Conservation (phyloP, 2,329 filamentous ascomycete species). For the Aspergillus floridensis region DNA sequence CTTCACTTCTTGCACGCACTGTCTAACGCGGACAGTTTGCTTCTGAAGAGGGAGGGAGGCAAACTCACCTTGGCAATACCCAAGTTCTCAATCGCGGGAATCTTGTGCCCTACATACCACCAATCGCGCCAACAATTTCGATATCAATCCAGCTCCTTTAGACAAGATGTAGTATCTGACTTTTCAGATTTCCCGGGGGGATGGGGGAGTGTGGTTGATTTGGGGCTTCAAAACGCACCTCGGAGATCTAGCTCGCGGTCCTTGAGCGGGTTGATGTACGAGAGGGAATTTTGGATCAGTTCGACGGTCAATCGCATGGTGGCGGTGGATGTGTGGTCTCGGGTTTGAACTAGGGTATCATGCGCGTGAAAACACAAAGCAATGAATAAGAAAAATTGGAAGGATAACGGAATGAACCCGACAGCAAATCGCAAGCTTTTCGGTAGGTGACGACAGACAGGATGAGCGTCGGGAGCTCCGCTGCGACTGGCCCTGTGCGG, state of each 20-base stretch:
- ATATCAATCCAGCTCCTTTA: conserved; percentile 77
- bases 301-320: conserved; percentile 93
- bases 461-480: conserved; percentile 9
- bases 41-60: background rate
- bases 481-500: conserved; percentile 4
- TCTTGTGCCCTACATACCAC: conserved; percentile 80
- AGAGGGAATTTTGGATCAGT: conserved; percentile 89
- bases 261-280: conserved; percentile 97
- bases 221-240: conserved; percentile 66
- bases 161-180: conserved; percentile 86
- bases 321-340: conserved; percentile 19
- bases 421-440: background rate
- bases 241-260: conserved; percentile 98
- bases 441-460: background rate
- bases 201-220: too few species aligned
- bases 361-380: conserved; percentile 2
- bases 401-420: background rate
- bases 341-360: conserved; percentile 19
- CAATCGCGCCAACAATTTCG: conserved; percentile 42
- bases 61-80: conserved; percentile 81
- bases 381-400: background rate
- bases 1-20: too few species aligned
- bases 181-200: conserved; percentile 60
- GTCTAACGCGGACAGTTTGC: too few species aligned
- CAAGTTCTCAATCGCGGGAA: conserved; percentile 95